A percentile compares a stretch with the other conserved stretches of the same genome.
phyloP scores from a whole-genome alignment of 768 basidiomycete genomes.

The Russula sp. region DNA sequence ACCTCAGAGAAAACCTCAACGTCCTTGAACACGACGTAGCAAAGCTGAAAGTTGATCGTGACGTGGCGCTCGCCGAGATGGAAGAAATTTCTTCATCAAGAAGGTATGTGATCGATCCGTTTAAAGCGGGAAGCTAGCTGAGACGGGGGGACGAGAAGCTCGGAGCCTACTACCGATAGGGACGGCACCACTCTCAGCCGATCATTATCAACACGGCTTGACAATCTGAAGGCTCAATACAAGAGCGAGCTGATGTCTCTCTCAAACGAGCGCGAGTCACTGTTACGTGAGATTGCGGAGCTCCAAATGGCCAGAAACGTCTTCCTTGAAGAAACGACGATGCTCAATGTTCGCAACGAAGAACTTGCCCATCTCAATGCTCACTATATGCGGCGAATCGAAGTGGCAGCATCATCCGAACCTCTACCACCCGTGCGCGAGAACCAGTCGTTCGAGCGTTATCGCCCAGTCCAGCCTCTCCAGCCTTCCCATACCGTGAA shows the following conservation, averaged over 20 bases:
- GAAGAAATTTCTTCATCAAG: conserved; percentile 80
- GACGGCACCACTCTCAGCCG: conserved; percentile 44
- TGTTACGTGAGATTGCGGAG: conserved; percentile 80
- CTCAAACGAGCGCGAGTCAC: conserved; percentile 72
- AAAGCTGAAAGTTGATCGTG: conserved; percentile 83
- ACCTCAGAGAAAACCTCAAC: conserved; percentile 71
- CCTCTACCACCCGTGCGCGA: neutral
- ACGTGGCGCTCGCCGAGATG: conserved; percentile 89
- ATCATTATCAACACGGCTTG: conserved; percentile 80
- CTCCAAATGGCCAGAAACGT: conserved; percentile 82
- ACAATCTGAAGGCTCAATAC: conserved; percentile 84
- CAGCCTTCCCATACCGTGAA: conserved; percentile 20
- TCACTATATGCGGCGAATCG: conserved; percentile 77
- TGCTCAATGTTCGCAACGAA: conserved; percentile 87
- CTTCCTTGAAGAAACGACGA: conserved; percentile 88
- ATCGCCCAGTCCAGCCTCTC: neutral
- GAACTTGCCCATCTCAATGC: conserved; percentile 86
- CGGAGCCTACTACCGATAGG: conserved; percentile 23
- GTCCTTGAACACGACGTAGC: conserved; percentile 84
- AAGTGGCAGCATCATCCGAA: conserved; percentile 36
- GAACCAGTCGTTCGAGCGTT: conserved; percentile 21
- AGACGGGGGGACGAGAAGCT: conserved; percentile 27
- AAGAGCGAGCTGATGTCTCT: conserved; percentile 83
- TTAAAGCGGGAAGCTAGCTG: neutral
- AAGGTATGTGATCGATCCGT: conserved; percentile 47